A percentile compares a stretch with the other conserved stretches of the same genome.
phyloP scores from a whole-genome alignment of 2,329 filamentous ascomycete species.

The Elsinoe fawcettii region DNA sequence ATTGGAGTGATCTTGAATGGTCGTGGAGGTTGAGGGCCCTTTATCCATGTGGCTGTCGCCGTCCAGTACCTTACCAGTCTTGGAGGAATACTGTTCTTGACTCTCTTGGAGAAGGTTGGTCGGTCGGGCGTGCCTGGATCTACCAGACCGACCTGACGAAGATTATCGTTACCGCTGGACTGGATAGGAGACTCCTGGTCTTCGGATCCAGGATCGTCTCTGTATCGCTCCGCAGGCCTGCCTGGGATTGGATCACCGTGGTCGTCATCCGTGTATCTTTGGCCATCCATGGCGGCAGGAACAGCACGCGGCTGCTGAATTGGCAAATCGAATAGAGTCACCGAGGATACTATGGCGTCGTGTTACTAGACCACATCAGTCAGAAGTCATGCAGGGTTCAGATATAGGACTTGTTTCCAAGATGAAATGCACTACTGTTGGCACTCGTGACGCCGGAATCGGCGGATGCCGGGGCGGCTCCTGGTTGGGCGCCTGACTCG shows the following conservation, averaged over 20 bases:
- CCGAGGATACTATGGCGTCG: too few relatives aligned
- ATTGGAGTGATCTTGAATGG: constrained; percentile 45
- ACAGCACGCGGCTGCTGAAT: too few relatives aligned
- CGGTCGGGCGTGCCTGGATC: constrained; percentile 17
- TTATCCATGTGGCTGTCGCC: constrained; percentile 35
- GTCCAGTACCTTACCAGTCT: constrained; percentile 18
- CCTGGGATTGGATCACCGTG: constrained; percentile 19
- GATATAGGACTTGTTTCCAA: too few relatives aligned
- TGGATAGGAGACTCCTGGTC: constrained; percentile 24
- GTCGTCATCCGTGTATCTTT: constrained; percentile 10
- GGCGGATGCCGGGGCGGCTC: too few relatives aligned
- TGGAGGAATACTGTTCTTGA: constrained; percentile 24
- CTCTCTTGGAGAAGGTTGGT: constrained; percentile 22
- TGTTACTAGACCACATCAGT: too few relatives aligned
- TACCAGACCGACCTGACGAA: constrained; percentile 15
- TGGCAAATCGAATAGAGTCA: too few relatives aligned
- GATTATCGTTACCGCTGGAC: constrained; percentile 25
- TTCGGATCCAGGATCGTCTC: constrained; percentile 24
- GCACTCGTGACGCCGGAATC: too few relatives aligned
- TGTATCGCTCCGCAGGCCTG: constrained; percentile 22
- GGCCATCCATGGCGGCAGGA: background rate
- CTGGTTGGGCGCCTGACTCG: too few relatives aligned
- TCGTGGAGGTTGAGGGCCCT: constrained; percentile 42
- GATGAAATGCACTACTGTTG: too few relatives aligned
- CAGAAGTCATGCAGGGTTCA: too few relatives aligned